Conservation (phyloP, 768 basidiomycete genomes). For the Suillus subluteus region DNA sequence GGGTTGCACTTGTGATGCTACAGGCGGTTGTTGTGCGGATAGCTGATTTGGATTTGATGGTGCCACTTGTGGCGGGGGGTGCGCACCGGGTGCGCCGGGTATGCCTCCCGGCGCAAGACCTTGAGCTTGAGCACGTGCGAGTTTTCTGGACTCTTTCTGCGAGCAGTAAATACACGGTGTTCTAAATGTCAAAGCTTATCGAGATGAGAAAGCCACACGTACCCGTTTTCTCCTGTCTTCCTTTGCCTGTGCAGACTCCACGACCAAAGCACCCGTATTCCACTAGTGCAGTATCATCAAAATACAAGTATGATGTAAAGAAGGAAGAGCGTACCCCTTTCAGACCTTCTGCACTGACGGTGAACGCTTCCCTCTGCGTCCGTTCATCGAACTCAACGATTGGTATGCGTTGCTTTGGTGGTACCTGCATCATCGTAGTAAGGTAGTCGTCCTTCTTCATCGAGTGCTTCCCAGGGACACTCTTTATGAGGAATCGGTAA, state of each 20-base stretch:
- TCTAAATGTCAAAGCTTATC: slow-evolving; percentile 17
- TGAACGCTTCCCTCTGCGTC: slow-evolving; percentile 75
- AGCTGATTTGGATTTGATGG: slow-evolving; percentile 27
- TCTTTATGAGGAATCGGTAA: slow-evolving; percentile 79
- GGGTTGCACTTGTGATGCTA: slow-evolving; percentile 12
- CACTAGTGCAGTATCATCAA: slow-evolving; percentile 48
- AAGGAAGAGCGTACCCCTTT: slow-evolving; percentile 61
- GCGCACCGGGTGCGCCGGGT: slow-evolving; percentile 25
- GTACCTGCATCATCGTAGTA: slow-evolving; percentile 63
- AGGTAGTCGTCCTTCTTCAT: slow-evolving; percentile 81
- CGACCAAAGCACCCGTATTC: slow-evolving; percentile 63
- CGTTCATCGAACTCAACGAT: slow-evolving; percentile 65
- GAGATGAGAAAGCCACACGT: slow-evolving; percentile 32
- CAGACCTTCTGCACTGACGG: slow-evolving; percentile 70
- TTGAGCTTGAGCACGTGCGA: slow-evolving; percentile 58
- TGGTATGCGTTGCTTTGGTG: slow-evolving; percentile 69
- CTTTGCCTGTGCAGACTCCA: slow-evolving; percentile 72
- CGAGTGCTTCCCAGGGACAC: slow-evolving; percentile 78
- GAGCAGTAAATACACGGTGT: slow-evolving; percentile 8
- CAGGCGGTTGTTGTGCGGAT: slow-evolving; percentile 30
- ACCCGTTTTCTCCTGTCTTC: slow-evolving; percentile 82
- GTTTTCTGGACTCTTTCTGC: slow-evolving; percentile 75
- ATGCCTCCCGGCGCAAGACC: slow-evolving; percentile 26
- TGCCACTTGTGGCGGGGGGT: slow-evolving; percentile 40
- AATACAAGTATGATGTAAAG: slow-evolving; percentile 13